A percentile compares a stretch with the other conserved stretches of the same genome.
These are phyloP conservation scores for Amauroascus niger DNA, from an alignment of 2,329 filamentous ascomycete genomes.

Conservation along the genomic window DNA sequence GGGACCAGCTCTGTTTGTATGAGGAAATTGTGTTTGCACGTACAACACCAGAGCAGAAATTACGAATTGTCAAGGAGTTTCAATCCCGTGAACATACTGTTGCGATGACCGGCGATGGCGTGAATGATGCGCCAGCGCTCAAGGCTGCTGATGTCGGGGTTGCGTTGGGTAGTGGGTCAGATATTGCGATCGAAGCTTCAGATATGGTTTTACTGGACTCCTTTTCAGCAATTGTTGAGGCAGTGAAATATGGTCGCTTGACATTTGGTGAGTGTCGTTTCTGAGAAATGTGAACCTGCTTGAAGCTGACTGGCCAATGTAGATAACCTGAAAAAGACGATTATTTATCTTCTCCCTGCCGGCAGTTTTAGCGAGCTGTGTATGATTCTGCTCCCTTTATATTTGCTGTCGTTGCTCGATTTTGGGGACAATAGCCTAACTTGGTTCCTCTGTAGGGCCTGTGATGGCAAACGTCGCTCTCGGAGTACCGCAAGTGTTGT, in stretches of 20 bases:
- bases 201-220: slow-evolving; percentile 58
- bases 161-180: slow-evolving; percentile 48
- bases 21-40: slow-evolving; percentile 66
- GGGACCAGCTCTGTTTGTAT: slow-evolving; percentile 56
- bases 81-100: slow-evolving; percentile 51
- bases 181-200: slow-evolving; percentile 53
- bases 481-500: slow-evolving; percentile 62
- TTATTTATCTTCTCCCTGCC: slow-evolving; percentile 63
- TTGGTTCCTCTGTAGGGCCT: slow-evolving; percentile 42
- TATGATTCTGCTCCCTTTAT: slow-evolving; percentile 7
- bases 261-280: slow-evolving; percentile 45
- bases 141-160: slow-evolving; percentile 53
- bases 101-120: slow-evolving; percentile 43
- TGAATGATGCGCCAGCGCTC: slow-evolving; percentile 46
- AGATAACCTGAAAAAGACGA: slow-evolving; percentile 67
- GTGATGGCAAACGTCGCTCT: slow-evolving; percentile 64
- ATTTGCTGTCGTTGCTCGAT: not conserved
- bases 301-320: slow-evolving; percentile 4
- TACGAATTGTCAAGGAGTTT: slow-evolving; percentile 68
- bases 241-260: slow-evolving; percentile 60
- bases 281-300: not conserved
- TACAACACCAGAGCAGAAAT: slow-evolving; percentile 69
- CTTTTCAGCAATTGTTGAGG: slow-evolving; percentile 62
- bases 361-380: slow-evolving; percentile 64
- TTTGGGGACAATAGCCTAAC: not conserved